These are phyloP conservation scores for Globisporangium barbulae DNA, from an alignment of 352 stramenopile genomes.

Conservation along the genomic window DNA sequence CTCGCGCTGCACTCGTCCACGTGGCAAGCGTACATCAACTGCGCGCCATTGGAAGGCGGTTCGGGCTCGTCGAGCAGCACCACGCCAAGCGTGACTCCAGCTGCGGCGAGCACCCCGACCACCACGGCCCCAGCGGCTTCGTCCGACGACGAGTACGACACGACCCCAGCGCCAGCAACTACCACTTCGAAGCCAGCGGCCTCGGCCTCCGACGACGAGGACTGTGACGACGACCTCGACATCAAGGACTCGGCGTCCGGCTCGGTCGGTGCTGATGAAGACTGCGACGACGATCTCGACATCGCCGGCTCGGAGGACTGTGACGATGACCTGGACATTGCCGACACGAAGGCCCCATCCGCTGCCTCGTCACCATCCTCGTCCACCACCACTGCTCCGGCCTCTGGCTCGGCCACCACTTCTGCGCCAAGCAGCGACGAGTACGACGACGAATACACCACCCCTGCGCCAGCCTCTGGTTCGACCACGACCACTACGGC, in stretches of 20 bases:
- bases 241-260: slow-evolving; percentile 3
- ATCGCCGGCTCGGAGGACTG: slow-evolving; percentile 13
- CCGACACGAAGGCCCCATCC: neutral
- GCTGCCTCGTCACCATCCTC: neutral
- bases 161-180: neutral
- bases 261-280: slow-evolving; percentile 19
- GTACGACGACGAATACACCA: slow-evolving; percentile 12
- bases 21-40: slow-evolving; percentile 33
- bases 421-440: slow-evolving; percentile 6
- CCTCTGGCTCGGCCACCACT: slow-evolving; percentile 23
- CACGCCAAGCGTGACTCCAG: slow-evolving; percentile 7
- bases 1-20: slow-evolving; percentile 32
- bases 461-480: slow-evolving; percentile 9
- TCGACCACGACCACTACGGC: neutral
- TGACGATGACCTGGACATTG: slow-evolving; percentile 25
- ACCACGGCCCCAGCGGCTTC: slow-evolving; percentile 7
- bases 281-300: slow-evolving; percentile 20
- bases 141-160: slow-evolving; percentile 1
- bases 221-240: slow-evolving; percentile 6
- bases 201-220: neutral
- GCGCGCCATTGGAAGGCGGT: slow-evolving; percentile 10
- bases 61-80: slow-evolving; percentile 1
- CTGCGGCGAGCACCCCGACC: neutral
- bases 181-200: neutral
- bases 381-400: slow-evolving; percentile 90